These are phyloP conservation scores for Coemansia sp. DNA, from an alignment of 192 early-diverging fungal species.

Conservation along the genomic window DNA sequence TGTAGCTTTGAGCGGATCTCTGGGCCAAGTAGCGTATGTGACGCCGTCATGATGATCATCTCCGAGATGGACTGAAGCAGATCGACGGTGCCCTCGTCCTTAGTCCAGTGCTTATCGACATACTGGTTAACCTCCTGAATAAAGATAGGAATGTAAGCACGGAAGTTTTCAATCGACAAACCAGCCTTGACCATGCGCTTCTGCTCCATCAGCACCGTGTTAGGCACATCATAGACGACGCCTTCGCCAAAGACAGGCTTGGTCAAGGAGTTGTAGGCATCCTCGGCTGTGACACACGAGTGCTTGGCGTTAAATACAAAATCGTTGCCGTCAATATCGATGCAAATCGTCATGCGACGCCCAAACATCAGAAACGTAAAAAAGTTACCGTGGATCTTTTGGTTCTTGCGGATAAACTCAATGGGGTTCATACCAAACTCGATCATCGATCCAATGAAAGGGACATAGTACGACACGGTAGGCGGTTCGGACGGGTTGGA, in stretches of 20 bases:
- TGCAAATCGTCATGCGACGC: conserved; percentile 79
- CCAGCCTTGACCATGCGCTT: conserved; percentile 97
- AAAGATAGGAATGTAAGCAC: conserved; percentile 84
- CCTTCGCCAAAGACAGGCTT: conserved; percentile 91
- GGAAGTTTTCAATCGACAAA: conserved; percentile 82
- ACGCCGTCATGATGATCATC: conserved; percentile 91
- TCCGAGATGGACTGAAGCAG: conserved; percentile 79
- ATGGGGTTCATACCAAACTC: conserved; percentile 87
- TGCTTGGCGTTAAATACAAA: conserved; percentile 93
- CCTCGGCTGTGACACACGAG: conserved; percentile 82
- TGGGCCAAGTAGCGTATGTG: conserved; percentile 89
- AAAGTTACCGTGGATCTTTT: conserved; percentile 80
- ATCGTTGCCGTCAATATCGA: conserved; percentile 92
- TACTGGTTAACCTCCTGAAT: conserved; percentile 77
- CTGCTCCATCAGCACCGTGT: conserved; percentile 95
- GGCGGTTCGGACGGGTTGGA: conserved; percentile 64
- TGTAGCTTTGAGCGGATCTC: conserved; percentile 87
- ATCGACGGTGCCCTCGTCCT: conserved; percentile 60
- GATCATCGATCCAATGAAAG: conserved; percentile 84
- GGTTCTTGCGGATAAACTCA: conserved; percentile 79
- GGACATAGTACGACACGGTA: conserved; percentile 72
- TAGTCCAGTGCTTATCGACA: conserved; percentile 64
- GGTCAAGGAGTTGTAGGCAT: conserved; percentile 90
- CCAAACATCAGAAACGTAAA: conserved; percentile 95
- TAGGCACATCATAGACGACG: conserved; percentile 95